Percentiles rank a stretch among this genome's conserved stretches.
These are phyloP conservation scores for Euclidium syriacum DNA, from an alignment of 345 rosid genomes.

Conservation along the genomic window DNA sequence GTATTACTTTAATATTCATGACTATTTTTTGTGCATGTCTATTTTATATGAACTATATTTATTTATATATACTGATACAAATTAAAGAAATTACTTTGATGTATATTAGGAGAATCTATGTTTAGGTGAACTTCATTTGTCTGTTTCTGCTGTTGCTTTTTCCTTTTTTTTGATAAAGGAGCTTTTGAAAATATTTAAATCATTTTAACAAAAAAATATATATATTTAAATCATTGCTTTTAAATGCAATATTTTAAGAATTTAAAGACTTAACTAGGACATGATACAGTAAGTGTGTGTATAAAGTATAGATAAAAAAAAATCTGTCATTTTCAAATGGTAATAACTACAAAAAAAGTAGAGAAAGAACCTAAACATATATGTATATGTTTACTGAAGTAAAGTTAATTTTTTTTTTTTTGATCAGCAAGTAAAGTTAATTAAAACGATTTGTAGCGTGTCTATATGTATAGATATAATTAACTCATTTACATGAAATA, in stretches of 20 bases:
- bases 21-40: background rate
- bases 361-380: background rate
- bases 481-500: background rate
- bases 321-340: background rate
- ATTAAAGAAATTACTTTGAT: background rate
- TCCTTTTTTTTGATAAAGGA: conserved; percentile 10
- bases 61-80: background rate
- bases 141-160: conserved; percentile 29
- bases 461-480: background rate
- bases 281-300: background rate
- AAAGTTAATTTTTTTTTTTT: background rate
- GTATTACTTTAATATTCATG: no score
- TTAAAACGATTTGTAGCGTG: background rate
- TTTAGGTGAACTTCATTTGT: conserved; percentile 30
- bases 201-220: no score
- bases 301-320: background rate
- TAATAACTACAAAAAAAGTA: background rate
- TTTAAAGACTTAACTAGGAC: background rate
- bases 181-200: conserved; percentile 21
- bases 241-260: background rate
- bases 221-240: conserved; percentile 3
- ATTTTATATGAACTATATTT: background rate
- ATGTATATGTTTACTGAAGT: background rate
- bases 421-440: background rate
- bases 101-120: conserved; percentile 14